Evolutionary conservation across 2,329 filamentous ascomycete genomes (phyloP), one percentile per base, ranked within the genome.

Genomic region (Botrytis fragariae): DNA sequence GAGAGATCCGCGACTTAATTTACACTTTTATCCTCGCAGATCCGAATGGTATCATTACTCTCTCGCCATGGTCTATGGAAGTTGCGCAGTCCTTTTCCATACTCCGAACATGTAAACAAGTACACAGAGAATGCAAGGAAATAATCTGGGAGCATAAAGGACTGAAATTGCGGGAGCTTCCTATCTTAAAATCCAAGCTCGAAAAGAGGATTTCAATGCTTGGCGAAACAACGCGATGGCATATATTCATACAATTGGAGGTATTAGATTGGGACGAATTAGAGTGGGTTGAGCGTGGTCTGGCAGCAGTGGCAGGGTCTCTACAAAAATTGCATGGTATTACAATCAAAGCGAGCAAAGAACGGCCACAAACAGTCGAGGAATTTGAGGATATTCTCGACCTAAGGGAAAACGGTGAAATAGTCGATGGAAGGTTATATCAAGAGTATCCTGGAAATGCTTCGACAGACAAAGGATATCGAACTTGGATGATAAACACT

Each of bases 1-100:
- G 79, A 71, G 79, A 80, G 61, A 78, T 80, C 35, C 75, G 79
- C 35, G 79, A 80, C 64, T 76, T 76, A n/a, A 79, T 80, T 25
- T 80, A 80, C 61, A 77, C 75, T 37, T 78, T 74, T 39, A 73
- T 78, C 45, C 75, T 80, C 51, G 75, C 76, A 14, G 75, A 75
- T 32, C 74, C 75, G 25, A 76, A 76, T n/a, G 76, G 76, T 48
- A 32, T 51, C 32, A 76, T 78, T 48, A 77, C 75, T 10, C 72
- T 79, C 16, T 78, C 75, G 18, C 78, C 79, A 44, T 80, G 78
- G 78, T 77, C 76, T 4, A 39, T 79, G 48, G 75, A 79, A 10
- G 74, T 79, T 22, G 76, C 77, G 25, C 69, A 69, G 20, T 80
- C 78, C 20, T 73, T 79, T 48, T 77, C 75, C 7, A 73, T 80